Base-by-base conservation (phyloP, 2,329 filamentous ascomycete genomes). In the Aspergillus persii region DNA sequence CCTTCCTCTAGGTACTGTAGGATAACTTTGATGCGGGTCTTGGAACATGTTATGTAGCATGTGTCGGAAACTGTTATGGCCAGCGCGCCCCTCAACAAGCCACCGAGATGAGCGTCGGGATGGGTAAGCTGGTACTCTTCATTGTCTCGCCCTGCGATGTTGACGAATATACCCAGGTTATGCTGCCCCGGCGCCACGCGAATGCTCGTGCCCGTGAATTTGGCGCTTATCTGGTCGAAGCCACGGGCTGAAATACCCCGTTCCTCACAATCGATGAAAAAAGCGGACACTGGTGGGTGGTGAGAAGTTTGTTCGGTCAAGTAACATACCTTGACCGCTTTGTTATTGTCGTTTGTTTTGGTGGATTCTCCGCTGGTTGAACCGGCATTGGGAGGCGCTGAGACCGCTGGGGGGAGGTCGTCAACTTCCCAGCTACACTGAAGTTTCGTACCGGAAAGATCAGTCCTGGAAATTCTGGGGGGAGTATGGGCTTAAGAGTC, bases 231-330 rank as follows among this genome's bases (percentile, higher is more conserved):
- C 79, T 99, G 95, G 72, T 99, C 95, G 72, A 94, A 99, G 1
- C 95, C 95, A 59, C 89, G 85, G 15, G 95, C 95, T 41, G 86
- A 87, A 65, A 99, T 84, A 30, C 94, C 95, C 72, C 92, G 93
- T 66, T 96, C 90, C 0, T 93, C 92, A 72, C 95, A 99, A 71
- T 92, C 89, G 64, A 97, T 88, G 75, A 91, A 94, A 77, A 96
- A 99, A 12, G 95, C 95, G 67, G 94, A 98, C 65, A 99, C 94
- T 8, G 95, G 95, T 36, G 95, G 95, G 77, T 99, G 95, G 71
- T 99, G 95, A 7, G 92, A 97, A 8, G 95, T 99, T 79, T 99
- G 95, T 78, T 99, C 95, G 29, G 95, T 98, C 61, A 99, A 83
- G 74, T 96, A 99, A 8, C 92, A 96, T 67, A 99, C 86, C 67